Evolutionary conservation across 805 yeast species (phyloP).

Genomic region (Kazachstania bromeliacearum): DNA sequence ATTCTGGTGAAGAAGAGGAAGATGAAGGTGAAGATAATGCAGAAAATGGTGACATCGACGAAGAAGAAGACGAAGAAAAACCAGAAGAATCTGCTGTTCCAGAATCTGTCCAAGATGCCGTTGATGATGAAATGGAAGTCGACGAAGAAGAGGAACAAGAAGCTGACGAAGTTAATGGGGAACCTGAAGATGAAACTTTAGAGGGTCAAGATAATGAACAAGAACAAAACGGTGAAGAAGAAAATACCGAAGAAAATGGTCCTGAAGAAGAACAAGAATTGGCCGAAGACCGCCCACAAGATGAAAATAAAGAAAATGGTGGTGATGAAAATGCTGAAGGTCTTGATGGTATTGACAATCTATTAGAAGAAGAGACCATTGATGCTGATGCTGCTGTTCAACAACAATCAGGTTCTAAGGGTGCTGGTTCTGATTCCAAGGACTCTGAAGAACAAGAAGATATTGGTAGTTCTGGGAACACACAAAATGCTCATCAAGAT

Average conservation of each 20-base stretch:
- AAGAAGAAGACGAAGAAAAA: constrained; percentile 63
- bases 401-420: constrained; percentile 50
- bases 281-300: constrained; percentile 31
- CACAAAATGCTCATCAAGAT: constrained; percentile 36
- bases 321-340: constrained; percentile 44
- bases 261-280: constrained; percentile 28
- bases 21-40: constrained; percentile 37
- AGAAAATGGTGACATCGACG: constrained; percentile 30
- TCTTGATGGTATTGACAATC: constrained; percentile 41
- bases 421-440: constrained; percentile 52
- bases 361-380: constrained; percentile 37
- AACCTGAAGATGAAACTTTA: constrained; percentile 24
- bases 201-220: constrained; percentile 34
- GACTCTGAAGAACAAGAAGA: constrained; percentile 49
- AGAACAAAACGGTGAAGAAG: constrained; percentile 29
- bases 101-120: constrained; percentile 32
- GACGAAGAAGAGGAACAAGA: constrained; percentile 27
- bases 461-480: constrained; percentile 58
- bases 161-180: constrained; percentile 26
- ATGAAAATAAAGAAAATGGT: constrained; percentile 31
- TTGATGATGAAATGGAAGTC: constrained; percentile 27
- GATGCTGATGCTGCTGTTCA: constrained; percentile 52
- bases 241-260: constrained; percentile 23
- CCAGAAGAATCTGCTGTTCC: constrained; percentile 44
- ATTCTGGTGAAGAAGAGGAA: constrained; percentile 59